Base-by-base conservation (phyloP, 352 stramenopile species). In the Nothophytophthora sp. region DNA sequence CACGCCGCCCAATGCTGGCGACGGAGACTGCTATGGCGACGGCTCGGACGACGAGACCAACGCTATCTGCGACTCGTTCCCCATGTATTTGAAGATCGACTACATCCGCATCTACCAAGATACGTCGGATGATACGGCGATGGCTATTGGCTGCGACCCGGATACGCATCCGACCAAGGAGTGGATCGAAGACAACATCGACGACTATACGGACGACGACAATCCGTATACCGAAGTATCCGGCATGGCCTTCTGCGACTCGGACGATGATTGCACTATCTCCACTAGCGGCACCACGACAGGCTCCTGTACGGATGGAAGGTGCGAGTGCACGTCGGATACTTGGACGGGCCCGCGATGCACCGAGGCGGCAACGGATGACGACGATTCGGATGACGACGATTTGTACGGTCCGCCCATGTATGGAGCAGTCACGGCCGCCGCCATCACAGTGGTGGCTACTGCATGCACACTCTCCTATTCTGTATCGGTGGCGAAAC, bases 141-240 rank as follows among this genome's bases (percentile, higher is more conserved):
- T 78, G 70, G 20, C 36, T 4, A 37, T 75, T 0, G 54, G 54
- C 0, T 85, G 70, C 28, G 63, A 85, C 27, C 73, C 73, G 0
- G 11, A 15, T 10, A 69, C 51, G 0, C 71, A 85, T 32, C 71
- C 73, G 1, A 87, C 76, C 4, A 52, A 53, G 15, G 25, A 81
- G 40, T 87, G 69, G 67, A 87, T 85, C 32, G 13, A 62, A 3
- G 67, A 69, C 32, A 67, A 86, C 50, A 73, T 86, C n/a, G 56
- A 74, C 9, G 42, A 61, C 29, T 74, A 74, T 49, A 42, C 32
- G 11, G 63, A 73, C 40, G 5, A 37, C 7, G 42, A 70, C 33
- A 78, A 78, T 36, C 47, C 50, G 23, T 34, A 37, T 12, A 46
- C 58, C 3, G 47, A 60, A 29, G 63, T 78, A n/a, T 43, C 50